These are phyloP conservation scores for Sporothrix curviconia DNA, from an alignment of 2,329 filamentous ascomycete genomes.

Conservation along the genomic window DNA sequence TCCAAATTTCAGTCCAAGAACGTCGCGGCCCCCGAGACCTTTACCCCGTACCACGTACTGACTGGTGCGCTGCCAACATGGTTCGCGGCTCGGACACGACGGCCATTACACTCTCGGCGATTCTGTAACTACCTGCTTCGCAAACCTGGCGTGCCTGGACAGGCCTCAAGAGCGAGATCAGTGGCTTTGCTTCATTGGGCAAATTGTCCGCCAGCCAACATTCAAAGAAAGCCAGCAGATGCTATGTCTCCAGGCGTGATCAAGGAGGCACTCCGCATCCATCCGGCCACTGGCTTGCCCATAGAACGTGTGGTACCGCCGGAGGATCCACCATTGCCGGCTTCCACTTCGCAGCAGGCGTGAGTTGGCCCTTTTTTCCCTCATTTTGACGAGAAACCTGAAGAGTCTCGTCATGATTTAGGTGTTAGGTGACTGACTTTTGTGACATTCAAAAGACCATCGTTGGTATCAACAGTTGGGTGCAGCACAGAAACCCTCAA, in stretches of 20 bases:
- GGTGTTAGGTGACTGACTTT: background rate
- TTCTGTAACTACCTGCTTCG: background rate
- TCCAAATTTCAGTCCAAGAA: background rate
- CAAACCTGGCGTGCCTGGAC: background rate
- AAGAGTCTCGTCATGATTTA: background rate
- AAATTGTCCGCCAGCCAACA: background rate
- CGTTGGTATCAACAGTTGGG: background rate
- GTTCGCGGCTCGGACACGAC: background rate
- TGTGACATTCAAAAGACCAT: background rate
- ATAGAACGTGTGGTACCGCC: background rate
- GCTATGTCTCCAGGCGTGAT: background rate
- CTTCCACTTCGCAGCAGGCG: background rate
- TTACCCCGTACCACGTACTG: background rate
- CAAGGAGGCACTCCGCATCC: background rate
- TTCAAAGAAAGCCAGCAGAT: background rate
- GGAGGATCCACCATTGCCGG: background rate
- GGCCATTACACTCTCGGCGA: background rate
- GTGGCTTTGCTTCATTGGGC: background rate
- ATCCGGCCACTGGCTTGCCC: background rate
- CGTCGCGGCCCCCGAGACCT: background rate
- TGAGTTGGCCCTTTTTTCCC: background rate
- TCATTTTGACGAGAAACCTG: background rate
- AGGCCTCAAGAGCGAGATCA: background rate
- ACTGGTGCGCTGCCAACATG: background rate
- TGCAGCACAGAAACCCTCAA: background rate